Base-by-base conservation (phyloP, 495 filamentous ascomycete species). In the Neurospora sp. region DNA sequence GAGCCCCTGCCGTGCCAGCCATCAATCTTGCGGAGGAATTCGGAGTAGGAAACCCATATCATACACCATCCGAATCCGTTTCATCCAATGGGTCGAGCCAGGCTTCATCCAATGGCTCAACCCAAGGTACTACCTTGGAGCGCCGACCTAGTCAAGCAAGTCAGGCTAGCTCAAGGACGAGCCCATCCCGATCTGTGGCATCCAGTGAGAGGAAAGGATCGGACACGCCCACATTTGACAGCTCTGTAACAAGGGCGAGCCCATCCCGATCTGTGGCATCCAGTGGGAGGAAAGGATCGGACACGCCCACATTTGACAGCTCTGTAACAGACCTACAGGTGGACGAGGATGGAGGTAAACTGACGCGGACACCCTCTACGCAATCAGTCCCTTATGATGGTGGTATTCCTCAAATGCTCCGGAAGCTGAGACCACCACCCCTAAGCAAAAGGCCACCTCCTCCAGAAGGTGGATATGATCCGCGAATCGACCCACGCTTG, bases 121-220 rank as follows among this genome's bases (percentile, higher is more conserved):
- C 22, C 53, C 53, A 65, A 35, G 53, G 22, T 35, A 65, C 22
- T 37, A 35, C 27, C 8, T 16, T 8, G 53, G 75, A 79, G 18
- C 79, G 90, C 22, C 82, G 88, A 9, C 83, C 83, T 1, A 89
- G 89, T 72, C 90, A 89, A 78, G 85, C 89, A 3, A 89, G 89
- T 72, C 90, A 89, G 79, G 85, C 89, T 3, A 94, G 91, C 76
- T 93, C 92, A 4, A 85, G 88, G 70, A 93, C 92, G 5, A 96
- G 86, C 73, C 88, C 88, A 1, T 83, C 87, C 8, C 79, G 81
- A 39, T 86, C 86, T 20, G 70, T 83, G n/a, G 69, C 70, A 9
- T 83, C 84, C 41, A 78, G 79, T 8, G 82, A 75, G 18, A 80
- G 80, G 38, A 81, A 81, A 31, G 76, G 80, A 0, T 84, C 79